A percentile compares a stretch with the other conserved stretches of the same genome.
These are phyloP conservation scores for Avicennia marina DNA, from an alignment of 257 asterid species.

Conservation along the genomic window DNA sequence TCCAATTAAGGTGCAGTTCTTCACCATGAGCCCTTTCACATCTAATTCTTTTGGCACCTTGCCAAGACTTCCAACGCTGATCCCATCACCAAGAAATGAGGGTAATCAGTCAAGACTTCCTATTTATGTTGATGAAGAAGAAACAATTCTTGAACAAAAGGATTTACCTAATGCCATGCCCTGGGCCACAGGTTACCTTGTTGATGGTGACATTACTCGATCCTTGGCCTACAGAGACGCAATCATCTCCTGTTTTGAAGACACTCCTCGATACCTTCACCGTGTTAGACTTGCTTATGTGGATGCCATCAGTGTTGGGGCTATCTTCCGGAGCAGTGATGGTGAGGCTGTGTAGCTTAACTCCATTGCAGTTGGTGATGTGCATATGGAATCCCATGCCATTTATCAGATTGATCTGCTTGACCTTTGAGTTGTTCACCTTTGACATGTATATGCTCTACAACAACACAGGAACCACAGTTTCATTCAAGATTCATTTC, in stretches of 20 bases:
- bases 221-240: constrained; percentile 51
- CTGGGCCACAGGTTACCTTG: constrained; percentile 46
- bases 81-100: neutral
- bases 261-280: constrained; percentile 28
- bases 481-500: no score
- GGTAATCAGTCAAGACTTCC: no score
- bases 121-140: no score
- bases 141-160: no score
- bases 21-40: constrained; percentile 40
- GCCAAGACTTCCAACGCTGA: constrained; percentile 54
- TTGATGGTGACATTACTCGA: constrained; percentile 33
- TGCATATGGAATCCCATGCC: constrained; percentile 58
- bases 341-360: constrained; percentile 25
- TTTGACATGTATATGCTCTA: constrained; percentile 33
- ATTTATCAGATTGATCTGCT: constrained; percentile 27
- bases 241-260: constrained; percentile 48
- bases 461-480: neutral
- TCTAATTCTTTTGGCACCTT: constrained; percentile 34
- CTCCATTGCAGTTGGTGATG: constrained; percentile 26
- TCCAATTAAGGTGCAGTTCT: constrained; percentile 41
- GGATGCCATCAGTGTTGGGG: no score
- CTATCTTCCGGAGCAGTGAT: no score
- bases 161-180: constrained; percentile 62
- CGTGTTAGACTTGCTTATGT: constrained; percentile 22
- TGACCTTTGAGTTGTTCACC: constrained; percentile 27